Base-by-base conservation (phyloP, 2,329 filamentous ascomycete genomes). In the Cladosporium sp. region DNA sequence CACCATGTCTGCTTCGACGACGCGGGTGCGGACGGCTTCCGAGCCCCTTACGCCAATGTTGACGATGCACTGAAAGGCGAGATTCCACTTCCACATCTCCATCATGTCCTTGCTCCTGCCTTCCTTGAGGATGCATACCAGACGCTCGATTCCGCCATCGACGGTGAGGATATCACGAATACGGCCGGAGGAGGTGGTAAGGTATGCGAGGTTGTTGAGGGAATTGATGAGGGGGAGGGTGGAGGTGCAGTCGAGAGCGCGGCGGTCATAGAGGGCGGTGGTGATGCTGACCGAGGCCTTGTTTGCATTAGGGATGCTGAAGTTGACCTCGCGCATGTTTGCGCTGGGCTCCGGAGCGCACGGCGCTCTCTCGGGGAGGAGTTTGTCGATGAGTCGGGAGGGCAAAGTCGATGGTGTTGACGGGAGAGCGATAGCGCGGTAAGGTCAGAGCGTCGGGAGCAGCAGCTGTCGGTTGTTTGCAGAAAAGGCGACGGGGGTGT, bases 11-110 rank as follows among this genome's bases (percentile, higher is more conserved):
- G 93, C 93, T 72, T 98, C 93, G 46, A 98, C 93, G 2, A 98
- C 92, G 58, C 93, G 81, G 51, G 93, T 97, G 60, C 93, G 83
- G 53, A 98, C 93, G 59, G 82, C 84, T 73, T 98, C 93, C 11
- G 93, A 96, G 53, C 93, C 93, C 59, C 93, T 83, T 53, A 98
- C 92, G 51, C 93, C 93, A 65, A 98, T 97, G 70, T 98, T 98
- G 67, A 98, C 93, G 57, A 97, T 91, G 69, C 93, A 98, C 71
- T 97, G 93, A 69, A 98, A 98, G 47, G 93, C 93, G 55, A 98
- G 79, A 66, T 96, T 98, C 93, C 93, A 98, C 72, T 97, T 97
- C 93, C 93, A 98, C 88, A 95, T 95, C 69, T 96, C 92, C 92
- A 97, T 96, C 84, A 96, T 86, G 68, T 98, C 92, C 71, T 91